A percentile compares a stretch with the other conserved stretches of the same genome.
These are phyloP conservation scores for Entophlyctis luteolus DNA, from an alignment of 192 early-diverging fungal species.

Conservation along the genomic window DNA sequence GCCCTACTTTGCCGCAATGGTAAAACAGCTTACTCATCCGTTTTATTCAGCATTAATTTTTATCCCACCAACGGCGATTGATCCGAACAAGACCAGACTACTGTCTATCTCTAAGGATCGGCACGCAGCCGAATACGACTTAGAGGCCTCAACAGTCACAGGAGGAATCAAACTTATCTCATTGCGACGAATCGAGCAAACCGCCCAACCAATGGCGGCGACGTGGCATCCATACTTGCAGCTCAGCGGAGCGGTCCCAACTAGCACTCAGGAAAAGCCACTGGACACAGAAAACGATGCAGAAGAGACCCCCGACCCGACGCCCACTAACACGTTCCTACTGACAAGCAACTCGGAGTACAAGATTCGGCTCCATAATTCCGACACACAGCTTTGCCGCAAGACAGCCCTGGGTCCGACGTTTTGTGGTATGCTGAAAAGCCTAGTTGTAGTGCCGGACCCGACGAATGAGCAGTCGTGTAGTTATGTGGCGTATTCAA, in stretches of 20 bases:
- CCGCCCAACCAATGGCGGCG: slow-evolving; percentile 38
- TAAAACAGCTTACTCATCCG: not conserved
- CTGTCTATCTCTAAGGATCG: slow-evolving; percentile 44
- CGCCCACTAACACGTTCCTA: slow-evolving; percentile 40
- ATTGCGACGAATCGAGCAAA: slow-evolving; percentile 46
- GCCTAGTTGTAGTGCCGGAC: slow-evolving; percentile 19
- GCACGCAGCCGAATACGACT: slow-evolving; percentile 49
- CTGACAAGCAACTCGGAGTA: slow-evolving; percentile 40
- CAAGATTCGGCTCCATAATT: slow-evolving; percentile 45
- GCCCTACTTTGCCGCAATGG: not conserved
- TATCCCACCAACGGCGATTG: slow-evolving; percentile 28
- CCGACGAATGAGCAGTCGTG: not conserved
- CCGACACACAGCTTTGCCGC: slow-evolving; percentile 46
- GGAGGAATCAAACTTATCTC: slow-evolving; percentile 39
- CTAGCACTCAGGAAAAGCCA: not conserved
- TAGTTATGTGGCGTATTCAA: slow-evolving; percentile 40
- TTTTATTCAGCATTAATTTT: slow-evolving; percentile 42
- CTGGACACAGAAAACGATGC: not conserved
- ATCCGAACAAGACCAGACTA: slow-evolving; percentile 25
- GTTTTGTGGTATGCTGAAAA: slow-evolving; percentile 36
- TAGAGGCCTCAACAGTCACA: slow-evolving; percentile 30
- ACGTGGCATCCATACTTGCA: slow-evolving; percentile 31
- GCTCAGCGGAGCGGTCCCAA: not conserved
- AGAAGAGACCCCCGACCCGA: no score
- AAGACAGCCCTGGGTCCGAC: slow-evolving; percentile 55